Evolutionary conservation across 306 rosid genomes (phyloP), one percentile per base, ranked within the genome.

Genomic region (Amphicarpaea edgeworthii): DNA sequence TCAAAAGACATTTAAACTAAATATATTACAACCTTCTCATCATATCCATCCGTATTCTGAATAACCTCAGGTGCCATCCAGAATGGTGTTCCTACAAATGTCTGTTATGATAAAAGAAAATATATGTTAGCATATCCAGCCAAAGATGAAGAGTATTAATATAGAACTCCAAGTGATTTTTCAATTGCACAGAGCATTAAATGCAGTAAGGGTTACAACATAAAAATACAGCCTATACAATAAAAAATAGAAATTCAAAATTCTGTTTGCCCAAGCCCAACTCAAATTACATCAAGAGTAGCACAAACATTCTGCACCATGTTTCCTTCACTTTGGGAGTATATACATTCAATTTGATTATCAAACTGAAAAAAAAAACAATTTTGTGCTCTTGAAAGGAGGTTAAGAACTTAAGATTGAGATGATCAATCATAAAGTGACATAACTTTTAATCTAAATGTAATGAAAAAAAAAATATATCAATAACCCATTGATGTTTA

Each of bases 51-150:
- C 21, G 94, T 78, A 71, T 93, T 96, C 82, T 96, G 98, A 90
- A 96, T 96, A 68, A 96, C 99, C 89, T 96, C 99, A 7, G 98
- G 99, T 53, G 99, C 99, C 99, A 96, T 96, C 99, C 99, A 96
- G 81, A 93, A 96, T 38, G 99, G 99, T 17, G 99, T 96, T 79
- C 99, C 99, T 71, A 96, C 99, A 93, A 96, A 93, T 72, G 99
- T 96, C 99, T 96, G 91, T 83, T 77, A 72, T 81, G 75, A 80
- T 81, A 71, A 69, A 89, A 83, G 59, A 83, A 67, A 72, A 85
- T n/a, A n/a, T n/a, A n/a, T 61, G 87, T 92, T 81, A 96, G 90
- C 77, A 77, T 38, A 77, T 73, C 64, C 50, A 51, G 63, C 10
- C 24, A 50, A 20, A 57, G 57, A 58, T 55, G 49, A 72, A 67